A percentile compares a stretch with the other conserved stretches of the same genome.
phyloP scores from a whole-genome alignment of 768 basidiomycete genomes.

The Lactifluus volemus region DNA sequence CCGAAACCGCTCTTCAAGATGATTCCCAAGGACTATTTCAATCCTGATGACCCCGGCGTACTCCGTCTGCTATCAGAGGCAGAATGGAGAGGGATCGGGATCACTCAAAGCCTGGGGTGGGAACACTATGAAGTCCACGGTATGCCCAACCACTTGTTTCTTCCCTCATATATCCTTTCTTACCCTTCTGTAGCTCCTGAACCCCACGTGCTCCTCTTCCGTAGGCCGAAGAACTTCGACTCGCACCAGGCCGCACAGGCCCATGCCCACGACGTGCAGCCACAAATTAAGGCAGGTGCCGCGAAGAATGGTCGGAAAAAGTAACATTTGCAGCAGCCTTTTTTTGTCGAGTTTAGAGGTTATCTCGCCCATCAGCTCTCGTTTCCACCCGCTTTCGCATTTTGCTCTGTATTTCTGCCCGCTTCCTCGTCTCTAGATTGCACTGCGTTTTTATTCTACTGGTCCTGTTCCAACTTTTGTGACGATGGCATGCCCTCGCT shows the following conservation, averaged over 20 bases:
- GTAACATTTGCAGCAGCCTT: conserved; percentile 17
- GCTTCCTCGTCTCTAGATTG: not conserved
- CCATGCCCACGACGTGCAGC: conserved; percentile 14
- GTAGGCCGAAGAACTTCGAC: conserved; percentile 64
- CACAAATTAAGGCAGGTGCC: conserved; percentile 23
- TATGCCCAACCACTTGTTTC: conserved; percentile 22
- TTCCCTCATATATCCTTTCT: not conserved
- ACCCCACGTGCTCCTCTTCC: conserved; percentile 90
- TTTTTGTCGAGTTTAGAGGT: not conserved
- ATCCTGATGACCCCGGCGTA: conserved; percentile 59
- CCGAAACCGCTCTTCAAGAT: conserved; percentile 92
- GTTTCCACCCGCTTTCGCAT: conserved; percentile 18
- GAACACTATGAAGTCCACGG: conserved; percentile 98
- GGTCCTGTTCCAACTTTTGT: not conserved
- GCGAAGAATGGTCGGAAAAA: conserved; percentile 37
- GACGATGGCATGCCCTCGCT: not conserved
- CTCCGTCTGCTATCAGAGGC: conserved; percentile 75
- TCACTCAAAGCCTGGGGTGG: conserved; percentile 94
- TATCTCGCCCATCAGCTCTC: conserved; percentile 18
- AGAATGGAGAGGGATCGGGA: conserved; percentile 96
- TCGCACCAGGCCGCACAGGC: conserved; percentile 18
- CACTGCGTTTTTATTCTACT: conserved; percentile 5
- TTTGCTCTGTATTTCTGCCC: conserved; percentile 13
- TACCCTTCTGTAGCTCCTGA: conserved; percentile 56
- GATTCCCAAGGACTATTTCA: conserved; percentile 82